Evolutionary conservation across 2,329 filamentous ascomycete species (phyloP), one percentile per base, ranked within the genome.

Genomic region (Sporothrix dimorphospora): DNA sequence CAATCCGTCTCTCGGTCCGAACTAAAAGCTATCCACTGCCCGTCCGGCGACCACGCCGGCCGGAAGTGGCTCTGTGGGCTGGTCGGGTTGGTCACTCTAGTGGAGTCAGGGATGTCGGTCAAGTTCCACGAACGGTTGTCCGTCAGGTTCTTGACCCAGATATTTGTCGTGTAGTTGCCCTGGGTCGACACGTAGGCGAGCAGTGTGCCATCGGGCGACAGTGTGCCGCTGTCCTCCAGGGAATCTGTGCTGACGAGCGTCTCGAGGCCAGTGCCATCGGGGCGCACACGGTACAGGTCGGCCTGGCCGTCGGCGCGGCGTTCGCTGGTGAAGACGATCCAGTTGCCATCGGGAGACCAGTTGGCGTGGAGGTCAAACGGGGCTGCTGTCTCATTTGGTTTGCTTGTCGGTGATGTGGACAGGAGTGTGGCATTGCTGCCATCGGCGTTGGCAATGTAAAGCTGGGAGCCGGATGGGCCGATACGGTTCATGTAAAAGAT

Each of bases 241-340:
- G 34, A 16, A 7, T 63, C 57, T 4, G 30, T 63, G 24, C 19
- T 12, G 16, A 63, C 16, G 12, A 63, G 7, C 14, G 57, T 42
- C 34, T 63, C 57, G 30, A 63, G 57, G 14, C n/a, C 30, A 14
- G 49, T 40, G 16, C 24, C 65, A 16, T 51, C 45, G 16, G 45
- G 45, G 24, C 16, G 16, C 24, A 51, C 65, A 1, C 65, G 65
- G 30, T 53, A 68, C 24, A 68, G 19, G 19, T 63, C 57, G 30
- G 57, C 34, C 57, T 63, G 57, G 34, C 57, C 57, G 16, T 38
- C 57, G 30, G 24, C 57, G 6, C 57, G 57, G 34, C 65, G 65
- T 16, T 68, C 65, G 45, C 65, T 68, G 47, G 45, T 68, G 30
- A 68, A 68, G 47, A 63, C 34, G 34, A 63, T 63, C 57, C 57